Conservation (phyloP, 805 yeast genomes). For the Grigorovia humatica region DNA sequence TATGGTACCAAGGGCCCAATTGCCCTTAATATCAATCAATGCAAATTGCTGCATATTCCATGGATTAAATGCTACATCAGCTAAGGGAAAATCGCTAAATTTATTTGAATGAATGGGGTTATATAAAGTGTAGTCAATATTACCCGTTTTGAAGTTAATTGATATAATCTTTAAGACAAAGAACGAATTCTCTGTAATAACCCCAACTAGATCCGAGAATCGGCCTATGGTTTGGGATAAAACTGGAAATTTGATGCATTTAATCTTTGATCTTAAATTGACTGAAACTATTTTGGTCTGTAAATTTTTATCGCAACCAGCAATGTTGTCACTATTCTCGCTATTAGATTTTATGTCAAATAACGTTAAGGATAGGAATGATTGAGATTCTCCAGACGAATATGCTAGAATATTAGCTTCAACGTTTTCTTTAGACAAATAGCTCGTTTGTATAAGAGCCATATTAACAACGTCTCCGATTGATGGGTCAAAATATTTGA, state of each 20-base stretch:
- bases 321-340: not conserved
- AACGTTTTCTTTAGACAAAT: slow-evolving; percentile 14
- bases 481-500: slow-evolving; percentile 14
- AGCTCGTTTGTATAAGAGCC: slow-evolving; percentile 17
- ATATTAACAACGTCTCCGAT: slow-evolving; percentile 9
- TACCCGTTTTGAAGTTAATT: slow-evolving; percentile 6
- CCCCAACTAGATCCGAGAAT: slow-evolving; percentile 25
- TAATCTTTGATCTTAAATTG: slow-evolving; percentile 31
- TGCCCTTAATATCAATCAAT: slow-evolving; percentile 43
- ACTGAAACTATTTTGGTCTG: slow-evolving; percentile 3
- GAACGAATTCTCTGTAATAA: slow-evolving; percentile 31
- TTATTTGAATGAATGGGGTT: slow-evolving; percentile 17
- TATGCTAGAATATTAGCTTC: slow-evolving; percentile 9
- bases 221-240: slow-evolving; percentile 15
- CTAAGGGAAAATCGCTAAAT: slow-evolving; percentile 30
- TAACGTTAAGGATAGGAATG: slow-evolving; percentile 10
- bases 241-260: slow-evolving; percentile 31
- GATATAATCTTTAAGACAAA: slow-evolving; percentile 26
- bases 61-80: slow-evolving; percentile 39
- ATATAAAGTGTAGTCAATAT: slow-evolving; percentile 12
- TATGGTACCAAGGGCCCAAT: slow-evolving; percentile 35
- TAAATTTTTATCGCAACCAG: not conserved
- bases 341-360: not conserved
- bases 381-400: slow-evolving; percentile 13
- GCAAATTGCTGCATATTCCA: slow-evolving; percentile 32